Evolutionary conservation across 345 rosid species (phyloP), one percentile per base, ranked within the genome.

Genomic region (Firmiana major): DNA sequence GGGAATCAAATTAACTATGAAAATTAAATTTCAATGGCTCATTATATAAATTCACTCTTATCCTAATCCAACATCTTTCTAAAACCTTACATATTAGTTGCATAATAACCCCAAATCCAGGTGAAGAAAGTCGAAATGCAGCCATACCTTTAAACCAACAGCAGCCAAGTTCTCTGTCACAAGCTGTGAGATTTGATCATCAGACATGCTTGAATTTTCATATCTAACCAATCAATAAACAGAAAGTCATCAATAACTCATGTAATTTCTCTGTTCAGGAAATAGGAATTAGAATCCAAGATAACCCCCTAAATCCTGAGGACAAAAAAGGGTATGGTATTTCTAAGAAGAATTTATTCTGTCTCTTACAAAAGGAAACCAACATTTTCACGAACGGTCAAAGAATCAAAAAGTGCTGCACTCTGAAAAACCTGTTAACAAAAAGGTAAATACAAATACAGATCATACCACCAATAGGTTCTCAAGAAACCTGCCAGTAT

Each of bases 391-490:
- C 95, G 92, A 84, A 92, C 97, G 42, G 98, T 86, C 81, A 96
- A 80, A 78, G 98, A 96, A 86, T 96, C 98, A 83, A 96, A 96
- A 74, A 96, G 97, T 72, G 98, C 97, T 15, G 99, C 99, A 77
- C 98, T 96, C 78, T 96, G 98, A 81, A 96, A 96, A 34, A 92
- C 99, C 98, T 96, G 89, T 75, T 7, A 78, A 2, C 46, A 40
- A 73, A 60, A 58, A 66, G 38, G 53, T 26, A 46, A 13, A 63
- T 19, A 19, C 34, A 62, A 12, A n/a, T 24, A 70, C 40, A 9
- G 42, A 7, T 43, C 46, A 49, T 26, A 77, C 57, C 65, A 68
- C 70, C 9, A 76, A 51, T 16, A 62, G 3, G 68, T 34, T 17
- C 34, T 6, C 76, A 53, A 43, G 49, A 22, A 59, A 64, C 45